A percentile compares a stretch with the other conserved stretches of the same genome.
phyloP scores from a whole-genome alignment of 495 filamentous ascomycete genomes.

The Terfezia boudieri region DNA sequence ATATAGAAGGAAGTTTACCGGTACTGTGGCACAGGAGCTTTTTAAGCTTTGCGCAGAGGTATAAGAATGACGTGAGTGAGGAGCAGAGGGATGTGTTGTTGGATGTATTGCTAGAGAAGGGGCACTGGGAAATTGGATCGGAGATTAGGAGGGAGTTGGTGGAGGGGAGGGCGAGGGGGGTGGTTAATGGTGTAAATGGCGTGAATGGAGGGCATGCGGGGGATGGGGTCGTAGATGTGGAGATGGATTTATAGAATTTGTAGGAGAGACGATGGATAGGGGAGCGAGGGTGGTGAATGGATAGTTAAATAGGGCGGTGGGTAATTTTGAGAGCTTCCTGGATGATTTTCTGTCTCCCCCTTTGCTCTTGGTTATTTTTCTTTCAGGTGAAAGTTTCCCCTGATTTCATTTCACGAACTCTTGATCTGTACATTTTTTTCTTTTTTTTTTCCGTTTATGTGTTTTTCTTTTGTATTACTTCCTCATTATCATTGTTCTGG shows the following conservation, averaged over 20 bases:
- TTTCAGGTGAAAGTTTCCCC: not conserved
- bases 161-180: conserved; percentile 65
- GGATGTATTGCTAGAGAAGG: conserved; percentile 66
- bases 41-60: conserved; percentile 77
- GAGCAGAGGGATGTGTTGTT: conserved; percentile 81
- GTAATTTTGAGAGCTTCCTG: not conserved
- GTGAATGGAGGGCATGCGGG: not conserved
- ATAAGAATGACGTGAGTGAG: conserved; percentile 79
- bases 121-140: conserved; percentile 72
- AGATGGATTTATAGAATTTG: not conserved
- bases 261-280: not conserved
- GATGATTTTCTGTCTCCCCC: not conserved
- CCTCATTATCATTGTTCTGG: not conserved
- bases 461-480: not conserved
- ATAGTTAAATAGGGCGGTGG: no score
- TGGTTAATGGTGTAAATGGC: not conserved
- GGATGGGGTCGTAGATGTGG: not conserved
- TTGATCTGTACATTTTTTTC: not conserved
- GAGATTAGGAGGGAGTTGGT: conserved; percentile 80
- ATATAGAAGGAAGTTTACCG: conserved; percentile 34
- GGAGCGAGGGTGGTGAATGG: not conserved
- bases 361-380: not conserved
- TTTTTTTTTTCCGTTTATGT: not conserved
- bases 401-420: not conserved
- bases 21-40: conserved; percentile 83